Conservation (phyloP, 2,329 filamentous ascomycete species). For the Pestalotiopsis sp. region DNA sequence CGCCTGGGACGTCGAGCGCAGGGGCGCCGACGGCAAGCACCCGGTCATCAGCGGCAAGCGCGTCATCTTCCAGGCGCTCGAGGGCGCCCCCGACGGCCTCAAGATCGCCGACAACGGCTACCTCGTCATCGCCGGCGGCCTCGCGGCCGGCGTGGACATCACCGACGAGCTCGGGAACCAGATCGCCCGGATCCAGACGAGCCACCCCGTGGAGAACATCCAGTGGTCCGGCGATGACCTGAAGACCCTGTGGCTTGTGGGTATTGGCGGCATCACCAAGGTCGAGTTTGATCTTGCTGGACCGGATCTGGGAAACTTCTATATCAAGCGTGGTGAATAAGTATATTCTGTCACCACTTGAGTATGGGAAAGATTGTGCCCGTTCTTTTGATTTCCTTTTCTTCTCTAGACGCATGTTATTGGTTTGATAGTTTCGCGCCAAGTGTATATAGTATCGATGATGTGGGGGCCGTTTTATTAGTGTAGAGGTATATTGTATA, state of each 20-base stretch:
- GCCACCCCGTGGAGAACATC: slow-evolving; percentile 46
- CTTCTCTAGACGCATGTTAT: too few relatives aligned
- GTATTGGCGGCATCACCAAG: slow-evolving; percentile 13
- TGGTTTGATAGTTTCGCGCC: too few relatives aligned
- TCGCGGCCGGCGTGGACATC: slow-evolving; percentile 38
- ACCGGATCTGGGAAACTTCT: too few relatives aligned
- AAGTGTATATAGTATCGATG: too few relatives aligned
- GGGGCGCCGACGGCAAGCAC: slow-evolving; percentile 28
- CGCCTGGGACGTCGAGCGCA: slow-evolving; percentile 37
- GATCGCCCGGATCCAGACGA: slow-evolving; percentile 42
- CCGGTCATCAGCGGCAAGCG: slow-evolving; percentile 33
- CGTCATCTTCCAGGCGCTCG: slow-evolving; percentile 39
- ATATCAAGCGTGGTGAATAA: too few relatives aligned
- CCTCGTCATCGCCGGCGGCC: slow-evolving; percentile 34
- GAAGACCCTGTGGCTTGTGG: slow-evolving; percentile 31
- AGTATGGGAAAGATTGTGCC: too few relatives aligned
- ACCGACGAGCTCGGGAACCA: slow-evolving; percentile 38
- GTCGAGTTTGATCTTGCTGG: too few relatives aligned
- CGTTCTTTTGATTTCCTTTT: too few relatives aligned
- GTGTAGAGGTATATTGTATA: too few relatives aligned
- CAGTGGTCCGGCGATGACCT: slow-evolving; percentile 40
- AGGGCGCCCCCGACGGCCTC: slow-evolving; percentile 43
- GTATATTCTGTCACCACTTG: too few relatives aligned
- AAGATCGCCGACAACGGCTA: slow-evolving; percentile 44
- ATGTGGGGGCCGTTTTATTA: too few relatives aligned